Evolutionary conservation across 108 stramenopile genomes (phyloP), one percentile per base, ranked within the genome.

Genomic region (Phaeodactylum tricornutum): DNA sequence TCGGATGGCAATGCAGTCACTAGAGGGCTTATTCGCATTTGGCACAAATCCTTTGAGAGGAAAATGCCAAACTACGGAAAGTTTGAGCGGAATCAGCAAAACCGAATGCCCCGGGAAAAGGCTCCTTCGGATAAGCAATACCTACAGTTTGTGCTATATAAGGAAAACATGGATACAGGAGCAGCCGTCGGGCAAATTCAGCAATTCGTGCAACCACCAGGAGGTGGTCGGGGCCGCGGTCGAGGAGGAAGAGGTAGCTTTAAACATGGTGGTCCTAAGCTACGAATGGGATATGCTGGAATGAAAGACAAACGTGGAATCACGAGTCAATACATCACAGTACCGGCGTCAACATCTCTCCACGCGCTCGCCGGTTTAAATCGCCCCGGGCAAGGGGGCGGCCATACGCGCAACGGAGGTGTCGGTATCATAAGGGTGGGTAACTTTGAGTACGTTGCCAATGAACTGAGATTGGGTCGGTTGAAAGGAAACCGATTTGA

Each of bases 251-350:
- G 45, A 14, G 70, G 64, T 9, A 48, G 64, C 37, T n/a, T n/a
- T n/a, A 53, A 60, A 28, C 53, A 53, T 26, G 2, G 15, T 29
- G 43, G 6, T 3, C 3, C 15, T 30, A 37, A 29, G 30, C 16
- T 46, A 34, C 69, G 69, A 17, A 70, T 89, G 31, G 70, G 71
- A 37, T 92, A 74, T 61, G 84, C 81, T 25, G 93, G 93, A 7
- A 95, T 88, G 77, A 95, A 95, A 52, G 93, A 95, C 64, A 95
- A 95, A 38, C 67, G 93, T 20, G 93, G 86, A 12, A 69, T 92
- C 22, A 95, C 93, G 1, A 64, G 76, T 31, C 93, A 95, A 47
- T 89, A 82, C 53, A 80, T 81, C 51, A 92, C 93, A 0, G 53
- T 28, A 17, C 41, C 53, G 43, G 42, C 53, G 7, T 20, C 30